Evolutionary conservation across 305 asterid genomes (phyloP).

Genomic region (Euphrasia arctica): DNA sequence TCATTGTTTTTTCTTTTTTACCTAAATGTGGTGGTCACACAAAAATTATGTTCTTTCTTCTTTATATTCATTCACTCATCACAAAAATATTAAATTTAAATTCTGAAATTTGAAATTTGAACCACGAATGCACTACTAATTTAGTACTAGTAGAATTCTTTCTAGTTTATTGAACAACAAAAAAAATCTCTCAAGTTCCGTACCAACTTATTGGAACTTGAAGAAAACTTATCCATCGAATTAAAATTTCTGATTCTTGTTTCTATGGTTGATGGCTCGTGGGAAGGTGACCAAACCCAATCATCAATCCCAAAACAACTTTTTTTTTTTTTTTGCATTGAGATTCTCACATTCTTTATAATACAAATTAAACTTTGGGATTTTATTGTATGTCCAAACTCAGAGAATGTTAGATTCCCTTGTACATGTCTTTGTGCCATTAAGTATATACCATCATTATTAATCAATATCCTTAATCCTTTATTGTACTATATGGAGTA

Average conservation of each 20-base stretch:
- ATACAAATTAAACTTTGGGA: slow-evolving; percentile 39
- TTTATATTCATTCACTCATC: neutral
- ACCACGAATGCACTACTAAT: no score
- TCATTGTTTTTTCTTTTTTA: neutral
- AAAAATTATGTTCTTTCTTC: slow-evolving; percentile 8
- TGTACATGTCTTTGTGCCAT: slow-evolving; percentile 32
- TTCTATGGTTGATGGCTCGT: slow-evolving; percentile 13
- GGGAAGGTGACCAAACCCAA: slow-evolving; percentile 48
- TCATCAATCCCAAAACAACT: slow-evolving; percentile 45
- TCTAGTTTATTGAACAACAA: no score
- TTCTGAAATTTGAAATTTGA: no score
- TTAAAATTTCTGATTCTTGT: neutral
- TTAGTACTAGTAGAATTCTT: no score
- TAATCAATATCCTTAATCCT: neutral
- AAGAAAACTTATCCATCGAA: neutral
- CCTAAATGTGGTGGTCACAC: slow-evolving; percentile 21
- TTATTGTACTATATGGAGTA: neutral
- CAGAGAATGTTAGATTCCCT: slow-evolving; percentile 95
- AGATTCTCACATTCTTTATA: slow-evolving; percentile 65
- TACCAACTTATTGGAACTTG: no score
- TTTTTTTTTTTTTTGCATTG: slow-evolving; percentile 30
- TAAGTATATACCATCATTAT: neutral
- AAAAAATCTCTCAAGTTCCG: no score
- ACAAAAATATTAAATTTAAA: neutral
- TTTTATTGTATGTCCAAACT: slow-evolving; percentile 77